phyloP scores from a whole-genome alignment of 2,329 filamentous ascomycete species.

The Parastagonospora avenae region DNA sequence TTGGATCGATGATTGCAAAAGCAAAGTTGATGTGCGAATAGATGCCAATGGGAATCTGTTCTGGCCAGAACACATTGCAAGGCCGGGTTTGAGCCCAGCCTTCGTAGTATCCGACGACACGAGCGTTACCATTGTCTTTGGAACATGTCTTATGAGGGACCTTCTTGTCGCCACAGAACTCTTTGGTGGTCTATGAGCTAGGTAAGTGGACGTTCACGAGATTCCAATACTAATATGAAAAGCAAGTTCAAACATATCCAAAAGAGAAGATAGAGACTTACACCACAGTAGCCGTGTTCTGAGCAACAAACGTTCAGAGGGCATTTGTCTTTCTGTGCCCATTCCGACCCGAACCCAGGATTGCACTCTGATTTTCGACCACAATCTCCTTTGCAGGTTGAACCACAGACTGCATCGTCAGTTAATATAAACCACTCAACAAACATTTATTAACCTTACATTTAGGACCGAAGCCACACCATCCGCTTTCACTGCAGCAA shows the following conservation, averaged over 20 bases:
- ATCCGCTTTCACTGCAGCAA: constrained; percentile 1
- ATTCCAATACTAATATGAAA: too few species aligned
- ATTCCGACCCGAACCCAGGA: neutral
- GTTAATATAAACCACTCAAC: neutral
- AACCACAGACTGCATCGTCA: neutral
- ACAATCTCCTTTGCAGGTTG: neutral
- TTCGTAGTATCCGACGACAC: constrained; percentile 15
- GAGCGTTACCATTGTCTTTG: constrained; percentile 2
- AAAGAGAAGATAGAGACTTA: too few species aligned
- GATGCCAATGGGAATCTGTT: constrained; percentile 4
- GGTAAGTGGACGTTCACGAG: too few species aligned
- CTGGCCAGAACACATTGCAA: constrained; percentile 3
- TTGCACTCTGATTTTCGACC: constrained; percentile 1
- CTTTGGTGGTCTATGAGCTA: neutral
- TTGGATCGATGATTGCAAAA: constrained; percentile 12
- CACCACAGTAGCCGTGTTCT: neutral
- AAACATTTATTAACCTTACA: too few species aligned
- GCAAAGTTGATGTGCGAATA: constrained; percentile 16
- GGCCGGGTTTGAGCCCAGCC: constrained; percentile 5
- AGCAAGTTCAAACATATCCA: too few species aligned
- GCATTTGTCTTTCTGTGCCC: neutral
- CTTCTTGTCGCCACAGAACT: constrained; percentile 2
- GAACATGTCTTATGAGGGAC: constrained; percentile 1
- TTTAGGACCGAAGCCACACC: constrained; percentile 1
- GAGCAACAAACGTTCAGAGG: constrained; percentile 5